Base-by-base conservation (phyloP, 139 green algal genomes). In the Spirogloea muscicola region DNA sequence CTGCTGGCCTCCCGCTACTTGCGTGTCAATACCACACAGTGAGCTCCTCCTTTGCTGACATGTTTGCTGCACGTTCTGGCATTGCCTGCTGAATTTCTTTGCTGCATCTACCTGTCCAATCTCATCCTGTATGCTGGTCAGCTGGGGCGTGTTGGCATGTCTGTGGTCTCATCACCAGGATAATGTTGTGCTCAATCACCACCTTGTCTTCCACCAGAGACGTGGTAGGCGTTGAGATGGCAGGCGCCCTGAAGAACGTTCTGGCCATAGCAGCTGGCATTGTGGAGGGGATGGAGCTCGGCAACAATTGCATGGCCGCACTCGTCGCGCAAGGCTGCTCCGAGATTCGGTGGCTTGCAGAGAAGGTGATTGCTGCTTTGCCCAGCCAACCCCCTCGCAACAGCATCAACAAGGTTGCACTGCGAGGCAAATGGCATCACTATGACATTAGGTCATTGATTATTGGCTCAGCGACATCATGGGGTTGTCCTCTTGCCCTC, bases 201-300 rank as follows among this genome's bases (percentile, higher is more conserved):
- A n/a, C n/a, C n/a, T n/a, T n/a, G n/a, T n/a, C n/a, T n/a, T n/a
- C n/a, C n/a, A n/a, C n/a, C 21, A 92, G 76, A 4, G 94, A 99
- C 64, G 94, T 99, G 49, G 86, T 90, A 2, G 94, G 94, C 18
- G 93, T 98, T 10, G 94, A 99, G 86, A 91, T 98, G 48, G 96
- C 91, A 59, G 94, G 94, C 25, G 93, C 94, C 29, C 85, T 97
- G 25, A 99, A 99, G 74, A 99, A 99, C 73, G 94, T 99, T 80
- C 84, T 99, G 49, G 94, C 94, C 18, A 97, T 99, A 64, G 94
- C 92, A 1, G 94, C 94, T 6, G 94, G 94, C 46, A 98, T 99
- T 49, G 92, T 98, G 43, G 89, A 98, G 66, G 94, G 94, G 1
- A 80, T 98, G 69, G 91, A 93, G 44, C 87, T 99, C 51, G 94